These are phyloP conservation scores for Stereocaulon alpinum DNA, from an alignment of 495 filamentous ascomycete genomes.

Conservation along the genomic window DNA sequence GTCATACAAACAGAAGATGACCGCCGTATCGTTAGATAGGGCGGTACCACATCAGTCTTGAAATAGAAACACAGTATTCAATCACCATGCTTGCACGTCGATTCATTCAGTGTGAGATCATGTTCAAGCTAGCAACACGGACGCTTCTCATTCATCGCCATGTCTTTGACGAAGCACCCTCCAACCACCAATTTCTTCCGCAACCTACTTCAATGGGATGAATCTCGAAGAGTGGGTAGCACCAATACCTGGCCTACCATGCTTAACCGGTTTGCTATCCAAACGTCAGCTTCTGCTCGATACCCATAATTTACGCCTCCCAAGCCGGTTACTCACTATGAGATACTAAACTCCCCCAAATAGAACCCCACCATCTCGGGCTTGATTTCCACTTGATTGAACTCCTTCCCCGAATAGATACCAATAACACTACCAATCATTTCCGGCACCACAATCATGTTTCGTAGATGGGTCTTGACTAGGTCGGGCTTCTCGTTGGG, in stretches of 20 bases:
- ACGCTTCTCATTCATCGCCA: not conserved
- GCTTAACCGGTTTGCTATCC: slow-evolving; percentile 95
- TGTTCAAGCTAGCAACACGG: slow-evolving; percentile 1
- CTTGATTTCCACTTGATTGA: slow-evolving; percentile 99
- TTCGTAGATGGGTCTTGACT: slow-evolving; percentile 96
- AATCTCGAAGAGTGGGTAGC: slow-evolving; percentile 99
- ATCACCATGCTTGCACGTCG: not conserved
- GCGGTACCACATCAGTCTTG: not conserved
- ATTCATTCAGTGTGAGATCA: not conserved
- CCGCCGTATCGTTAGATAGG: no score
- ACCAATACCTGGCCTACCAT: slow-evolving; percentile 99
- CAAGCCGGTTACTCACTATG: slow-evolving; percentile 63
- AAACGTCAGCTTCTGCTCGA: slow-evolving; percentile 19
- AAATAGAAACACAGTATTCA: not conserved
- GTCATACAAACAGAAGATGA: no score
- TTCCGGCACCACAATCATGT: slow-evolving; percentile 99
- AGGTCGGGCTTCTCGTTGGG: slow-evolving; percentile 99
- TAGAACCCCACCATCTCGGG: slow-evolving; percentile 99
- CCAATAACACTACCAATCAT: slow-evolving; percentile 98
- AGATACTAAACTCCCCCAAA: slow-evolving; percentile 97
- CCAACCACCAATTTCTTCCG: slow-evolving; percentile 11
- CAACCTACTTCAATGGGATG: slow-evolving; percentile 93
- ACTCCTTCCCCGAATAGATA: slow-evolving; percentile 99
- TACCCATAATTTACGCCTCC: no score
- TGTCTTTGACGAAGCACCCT: not conserved